phyloP scores from a whole-genome alignment of 441 rosid genomes.

The Breynia disticha region DNA sequence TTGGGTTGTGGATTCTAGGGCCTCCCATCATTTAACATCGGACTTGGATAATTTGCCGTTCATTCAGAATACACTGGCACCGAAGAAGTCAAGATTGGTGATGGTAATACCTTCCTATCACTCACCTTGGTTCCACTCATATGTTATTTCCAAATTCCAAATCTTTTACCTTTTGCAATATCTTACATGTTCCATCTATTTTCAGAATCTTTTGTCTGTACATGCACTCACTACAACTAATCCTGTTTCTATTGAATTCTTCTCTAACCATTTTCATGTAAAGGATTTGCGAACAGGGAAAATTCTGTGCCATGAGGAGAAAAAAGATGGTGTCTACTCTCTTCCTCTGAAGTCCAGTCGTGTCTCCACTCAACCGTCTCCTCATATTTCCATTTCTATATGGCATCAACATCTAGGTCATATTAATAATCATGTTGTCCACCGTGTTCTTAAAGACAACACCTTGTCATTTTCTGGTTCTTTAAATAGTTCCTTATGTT shows the following conservation, averaged over 20 bases:
- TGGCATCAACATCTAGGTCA: slow-evolving; percentile 1
- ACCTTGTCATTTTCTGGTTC: too few relatives aligned
- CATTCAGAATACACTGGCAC: too few relatives aligned
- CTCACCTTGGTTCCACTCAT: too few relatives aligned
- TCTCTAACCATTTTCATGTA: neutral
- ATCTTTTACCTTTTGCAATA: neutral
- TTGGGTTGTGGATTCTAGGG: too few relatives aligned
- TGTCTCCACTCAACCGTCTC: neutral
- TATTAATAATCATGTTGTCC: neutral
- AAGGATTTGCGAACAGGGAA: neutral
- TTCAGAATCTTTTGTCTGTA: neutral
- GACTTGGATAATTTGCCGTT: too few relatives aligned
- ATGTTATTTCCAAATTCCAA: too few relatives aligned
- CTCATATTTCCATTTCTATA: neutral
- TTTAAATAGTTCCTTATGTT: neutral
- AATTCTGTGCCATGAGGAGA: neutral
- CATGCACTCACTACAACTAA: neutral
- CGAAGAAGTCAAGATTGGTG: too few relatives aligned
- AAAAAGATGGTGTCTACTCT: too few relatives aligned
- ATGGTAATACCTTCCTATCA: too few relatives aligned
- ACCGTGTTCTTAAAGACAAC: neutral
- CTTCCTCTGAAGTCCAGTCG: neutral
- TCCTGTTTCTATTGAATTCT: neutral
- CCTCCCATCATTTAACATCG: too few relatives aligned
- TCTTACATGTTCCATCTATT: neutral